Percentiles rank a stretch among this genome's conserved stretches.
Evolutionary conservation across 1,284 basidiomycete genomes (phyloP).

Genomic region (Singerocomus inundabilis): DNA sequence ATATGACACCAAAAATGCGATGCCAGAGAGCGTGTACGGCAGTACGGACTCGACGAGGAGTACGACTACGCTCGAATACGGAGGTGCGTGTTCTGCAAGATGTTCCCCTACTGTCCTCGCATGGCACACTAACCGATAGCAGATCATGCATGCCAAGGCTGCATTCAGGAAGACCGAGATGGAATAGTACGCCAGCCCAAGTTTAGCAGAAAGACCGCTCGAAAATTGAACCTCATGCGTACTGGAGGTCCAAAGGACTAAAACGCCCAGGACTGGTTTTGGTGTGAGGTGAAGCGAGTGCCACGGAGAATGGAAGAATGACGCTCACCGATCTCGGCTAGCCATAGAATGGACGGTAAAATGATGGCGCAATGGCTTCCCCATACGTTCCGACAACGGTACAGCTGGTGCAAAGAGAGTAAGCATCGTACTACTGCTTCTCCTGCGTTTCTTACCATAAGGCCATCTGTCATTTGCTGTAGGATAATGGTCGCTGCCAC

Average conservation of each 20-base stretch:
- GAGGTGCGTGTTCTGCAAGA: constrained; percentile 1
- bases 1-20: constrained; percentile 11
- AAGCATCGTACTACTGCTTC: neutral
- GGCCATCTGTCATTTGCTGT: constrained; percentile 13
- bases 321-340: constrained; percentile 8
- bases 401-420: constrained; percentile 2
- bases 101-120: neutral
- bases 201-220: neutral
- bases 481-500: neutral
- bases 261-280: constrained; percentile 9
- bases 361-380: constrained; percentile 4
- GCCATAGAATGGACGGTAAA: constrained; percentile 16
- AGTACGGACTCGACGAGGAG: constrained; percentile 20
- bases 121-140: constrained; percentile 8
- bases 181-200: constrained; percentile 10
- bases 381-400: constrained; percentile 12
- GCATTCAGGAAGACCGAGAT: constrained; percentile 5
- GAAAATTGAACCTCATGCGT: constrained; percentile 1
- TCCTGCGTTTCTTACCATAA: constrained; percentile 10
- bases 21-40: constrained; percentile 12
- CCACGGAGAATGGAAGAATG: neutral
- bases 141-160: constrained; percentile 13
- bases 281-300: neutral
- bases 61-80: constrained; percentile 2
- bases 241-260: neutral